phyloP scores from a whole-genome alignment of 768 basidiomycete species.

The Daedaleopsis nitida region DNA sequence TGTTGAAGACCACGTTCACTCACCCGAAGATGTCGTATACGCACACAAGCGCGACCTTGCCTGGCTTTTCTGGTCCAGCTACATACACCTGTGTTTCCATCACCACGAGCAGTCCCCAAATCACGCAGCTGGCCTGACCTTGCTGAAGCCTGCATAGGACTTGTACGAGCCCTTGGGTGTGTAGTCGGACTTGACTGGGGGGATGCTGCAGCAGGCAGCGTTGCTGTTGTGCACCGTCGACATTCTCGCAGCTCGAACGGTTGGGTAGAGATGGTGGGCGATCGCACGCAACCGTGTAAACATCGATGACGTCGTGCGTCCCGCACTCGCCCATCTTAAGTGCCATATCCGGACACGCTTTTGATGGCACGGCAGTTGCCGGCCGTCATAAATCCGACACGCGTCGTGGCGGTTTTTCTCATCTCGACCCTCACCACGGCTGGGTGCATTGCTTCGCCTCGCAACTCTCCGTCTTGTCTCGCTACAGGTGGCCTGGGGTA shows the following conservation, averaged over 20 bases:
- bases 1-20: constrained; percentile 2
- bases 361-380: constrained; percentile 7
- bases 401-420: constrained; percentile 13
- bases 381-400: background rate
- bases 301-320: constrained; percentile 26
- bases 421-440: constrained; percentile 42
- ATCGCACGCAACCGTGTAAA: constrained; percentile 41
- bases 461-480: constrained; percentile 56
- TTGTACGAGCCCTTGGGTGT: constrained; percentile 51
- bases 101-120: background rate
- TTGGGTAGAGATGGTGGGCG: constrained; percentile 38
- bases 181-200: constrained; percentile 56
- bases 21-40: constrained; percentile 70
- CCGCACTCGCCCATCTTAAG: constrained; percentile 1
- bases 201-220: constrained; percentile 53
- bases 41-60: constrained; percentile 54
- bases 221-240: constrained; percentile 40
- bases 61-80: constrained; percentile 45
- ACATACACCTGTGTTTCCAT: constrained; percentile 43
- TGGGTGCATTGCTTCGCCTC: constrained; percentile 34
- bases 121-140: constrained; percentile 23
- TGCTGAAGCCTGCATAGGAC: constrained; percentile 49
- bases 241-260: constrained; percentile 39
- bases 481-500: constrained; percentile 54
- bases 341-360: background rate